phyloP scores from a whole-genome alignment of 2,329 filamentous ascomycete genomes.

The Stagonosporopsis vannaccii region DNA sequence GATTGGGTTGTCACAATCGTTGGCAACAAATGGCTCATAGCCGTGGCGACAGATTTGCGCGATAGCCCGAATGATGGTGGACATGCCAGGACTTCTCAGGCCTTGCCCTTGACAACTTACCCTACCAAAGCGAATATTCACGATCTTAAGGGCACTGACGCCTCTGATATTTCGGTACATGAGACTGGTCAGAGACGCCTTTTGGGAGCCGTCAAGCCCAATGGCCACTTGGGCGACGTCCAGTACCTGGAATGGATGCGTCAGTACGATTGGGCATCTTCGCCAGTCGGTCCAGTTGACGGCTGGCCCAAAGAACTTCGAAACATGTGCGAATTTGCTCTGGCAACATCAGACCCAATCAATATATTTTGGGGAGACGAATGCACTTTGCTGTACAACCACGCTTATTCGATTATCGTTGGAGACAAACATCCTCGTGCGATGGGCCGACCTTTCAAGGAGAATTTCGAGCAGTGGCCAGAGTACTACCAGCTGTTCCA shows the following conservation, averaged over 20 bases:
- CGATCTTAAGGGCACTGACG: neutral
- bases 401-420: conserved; percentile 67
- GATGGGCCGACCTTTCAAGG: conserved; percentile 74
- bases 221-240: conserved; percentile 7
- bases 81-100: neutral
- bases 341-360: conserved; percentile 61
- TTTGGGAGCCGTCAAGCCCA: neutral
- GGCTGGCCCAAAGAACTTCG: conserved; percentile 73
- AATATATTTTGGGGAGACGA: conserved; percentile 80
- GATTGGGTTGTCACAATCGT: conserved; percentile 2
- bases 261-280: conserved; percentile 73
- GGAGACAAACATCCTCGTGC: conserved; percentile 76
- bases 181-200: neutral
- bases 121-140: neutral
- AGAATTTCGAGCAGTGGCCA: conserved; percentile 75
- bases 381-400: conserved; percentile 72
- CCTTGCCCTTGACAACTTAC: neutral
- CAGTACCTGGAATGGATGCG: conserved; percentile 74
- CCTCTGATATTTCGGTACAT: no score
- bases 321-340: conserved; percentile 78
- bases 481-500: conserved; percentile 71
- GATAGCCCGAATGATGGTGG: no score
- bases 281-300: conserved; percentile 75
- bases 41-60: neutral
- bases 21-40: conserved; percentile 5